phyloP scores from a whole-genome alignment of 331 rosid genomes.

The Quercus tomentella region DNA sequence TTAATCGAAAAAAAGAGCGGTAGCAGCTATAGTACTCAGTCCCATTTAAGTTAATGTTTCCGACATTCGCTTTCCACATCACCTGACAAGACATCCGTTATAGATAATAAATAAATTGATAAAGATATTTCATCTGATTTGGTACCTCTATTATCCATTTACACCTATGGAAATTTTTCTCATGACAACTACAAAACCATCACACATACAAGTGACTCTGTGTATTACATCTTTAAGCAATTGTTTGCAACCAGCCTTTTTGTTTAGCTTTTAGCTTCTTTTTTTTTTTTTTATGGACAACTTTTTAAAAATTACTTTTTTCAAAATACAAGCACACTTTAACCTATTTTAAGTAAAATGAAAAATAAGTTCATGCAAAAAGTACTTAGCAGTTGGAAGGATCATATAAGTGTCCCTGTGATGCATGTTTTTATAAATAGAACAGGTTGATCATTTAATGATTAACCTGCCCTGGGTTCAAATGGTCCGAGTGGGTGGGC shows the following conservation, averaged over 20 bases:
- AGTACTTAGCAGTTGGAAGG: neutral
- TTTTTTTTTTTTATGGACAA: too few species aligned
- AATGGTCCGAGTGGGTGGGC: neutral
- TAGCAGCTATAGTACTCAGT: constrained; percentile 32
- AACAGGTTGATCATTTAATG: neutral
- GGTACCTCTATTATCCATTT: too few species aligned
- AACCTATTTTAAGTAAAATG: too few species aligned
- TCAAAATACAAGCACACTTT: too few species aligned
- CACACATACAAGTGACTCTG: too few species aligned
- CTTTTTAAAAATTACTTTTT: too few species aligned
- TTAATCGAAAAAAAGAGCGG: constrained; percentile 2
- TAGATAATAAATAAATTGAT: neutral
- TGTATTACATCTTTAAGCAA: neutral
- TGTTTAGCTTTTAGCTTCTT: too few species aligned
- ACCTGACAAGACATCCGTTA: constrained; percentile 34
- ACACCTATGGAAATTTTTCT: too few species aligned
- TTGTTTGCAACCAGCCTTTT: too few species aligned
- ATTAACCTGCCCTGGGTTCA: neutral
- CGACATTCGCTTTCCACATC: constrained; percentile 58
- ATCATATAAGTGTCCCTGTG: neutral
- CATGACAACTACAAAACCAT: too few species aligned
- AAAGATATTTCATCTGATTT: too few species aligned
- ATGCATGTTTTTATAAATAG: neutral
- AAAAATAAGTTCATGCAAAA: neutral
- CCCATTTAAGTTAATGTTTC: constrained; percentile 52